These are phyloP conservation scores for Dioscorea zingiberensis DNA, from an alignment of 106 monocot species.

Conservation along the genomic window DNA sequence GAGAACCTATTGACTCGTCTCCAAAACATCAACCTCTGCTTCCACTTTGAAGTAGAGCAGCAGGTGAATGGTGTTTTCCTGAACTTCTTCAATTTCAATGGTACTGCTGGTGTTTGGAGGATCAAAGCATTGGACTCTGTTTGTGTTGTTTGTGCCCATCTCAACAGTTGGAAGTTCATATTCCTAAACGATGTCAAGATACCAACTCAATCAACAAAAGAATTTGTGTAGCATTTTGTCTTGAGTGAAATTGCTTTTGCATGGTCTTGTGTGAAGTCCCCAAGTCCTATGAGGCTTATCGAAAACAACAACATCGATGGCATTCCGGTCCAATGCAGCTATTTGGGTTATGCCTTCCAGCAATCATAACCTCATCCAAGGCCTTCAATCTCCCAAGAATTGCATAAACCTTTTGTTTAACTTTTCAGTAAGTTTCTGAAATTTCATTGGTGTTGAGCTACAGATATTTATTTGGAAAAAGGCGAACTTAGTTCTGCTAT, in stretches of 20 bases:
- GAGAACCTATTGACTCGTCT: constrained; percentile 54
- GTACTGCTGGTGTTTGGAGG: constrained; percentile 47
- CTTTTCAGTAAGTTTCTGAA: not conserved
- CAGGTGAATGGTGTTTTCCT: constrained; percentile 42
- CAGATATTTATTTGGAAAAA: constrained; percentile 63
- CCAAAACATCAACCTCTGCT: constrained; percentile 61
- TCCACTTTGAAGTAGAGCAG: constrained; percentile 53
- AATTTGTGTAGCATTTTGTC: not conserved
- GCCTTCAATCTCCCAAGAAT: constrained; percentile 15
- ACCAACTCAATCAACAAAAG: not conserved
- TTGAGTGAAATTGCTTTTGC: not conserved
- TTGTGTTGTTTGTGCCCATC: constrained; percentile 27
- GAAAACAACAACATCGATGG: constrained; percentile 78
- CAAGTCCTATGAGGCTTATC: constrained; percentile 63
- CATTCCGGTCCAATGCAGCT: constrained; percentile 81
- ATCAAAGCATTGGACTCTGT: constrained; percentile 37
- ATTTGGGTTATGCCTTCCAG: constrained; percentile 60
- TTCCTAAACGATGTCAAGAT: constrained; percentile 62
- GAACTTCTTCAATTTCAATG: constrained; percentile 57
- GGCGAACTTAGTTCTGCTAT: constrained; percentile 57
- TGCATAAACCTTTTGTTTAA: too few relatives aligned
- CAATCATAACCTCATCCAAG: constrained; percentile 43
- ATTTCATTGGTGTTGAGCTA: constrained; percentile 2
- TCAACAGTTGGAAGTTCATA: constrained; percentile 57
- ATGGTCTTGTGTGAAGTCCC: constrained; percentile 73